Percentiles rank a stretch among this genome's conserved stretches.
Conservation (phyloP, 192 early-diverging fungal species). For the Funneliformis mosseae region DNA sequence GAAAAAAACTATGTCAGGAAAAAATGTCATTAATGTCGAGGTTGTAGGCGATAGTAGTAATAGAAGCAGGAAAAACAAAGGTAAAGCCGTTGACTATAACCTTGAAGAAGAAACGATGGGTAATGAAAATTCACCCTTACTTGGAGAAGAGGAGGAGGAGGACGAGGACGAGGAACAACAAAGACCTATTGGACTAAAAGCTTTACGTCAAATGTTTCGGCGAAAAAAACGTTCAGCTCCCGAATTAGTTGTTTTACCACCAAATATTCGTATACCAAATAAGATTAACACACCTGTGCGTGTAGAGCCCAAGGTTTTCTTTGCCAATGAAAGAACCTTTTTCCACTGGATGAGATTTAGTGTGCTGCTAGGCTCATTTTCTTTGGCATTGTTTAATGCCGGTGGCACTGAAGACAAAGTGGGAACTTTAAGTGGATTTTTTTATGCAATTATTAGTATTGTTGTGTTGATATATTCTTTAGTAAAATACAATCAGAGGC, state of each 20-base stretch:
- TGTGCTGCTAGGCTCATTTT: conserved; percentile 67
- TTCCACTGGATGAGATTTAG: conserved; percentile 81
- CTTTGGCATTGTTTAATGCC: conserved; percentile 77
- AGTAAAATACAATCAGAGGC: conserved; percentile 70
- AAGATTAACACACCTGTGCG: conserved; percentile 58
- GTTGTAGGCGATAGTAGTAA: neutral
- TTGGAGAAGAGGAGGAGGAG: neutral
- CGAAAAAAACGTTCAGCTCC: neutral
- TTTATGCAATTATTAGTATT: conserved; percentile 72
- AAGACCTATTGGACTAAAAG: neutral
- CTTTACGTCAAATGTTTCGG: conserved; percentile 15
- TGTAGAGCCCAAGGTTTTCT: conserved; percentile 85
- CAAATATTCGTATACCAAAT: conserved; percentile 45
- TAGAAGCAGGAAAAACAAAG: neutral
- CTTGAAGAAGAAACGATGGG: neutral
- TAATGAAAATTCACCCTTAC: conserved; percentile 1
- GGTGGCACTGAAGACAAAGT: conserved; percentile 67
- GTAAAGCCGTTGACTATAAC: conserved; percentile 23
- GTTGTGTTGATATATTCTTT: conserved; percentile 72
- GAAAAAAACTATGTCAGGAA: neutral
- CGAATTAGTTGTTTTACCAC: conserved; percentile 38
- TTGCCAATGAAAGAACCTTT: conserved; percentile 88
- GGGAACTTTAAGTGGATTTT: conserved; percentile 67
- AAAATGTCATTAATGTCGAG: conserved; percentile 14
- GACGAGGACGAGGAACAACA: neutral